Evolutionary conservation across 805 yeast species (phyloP).

Genomic region (Saccharomyces paradoxus): DNA sequence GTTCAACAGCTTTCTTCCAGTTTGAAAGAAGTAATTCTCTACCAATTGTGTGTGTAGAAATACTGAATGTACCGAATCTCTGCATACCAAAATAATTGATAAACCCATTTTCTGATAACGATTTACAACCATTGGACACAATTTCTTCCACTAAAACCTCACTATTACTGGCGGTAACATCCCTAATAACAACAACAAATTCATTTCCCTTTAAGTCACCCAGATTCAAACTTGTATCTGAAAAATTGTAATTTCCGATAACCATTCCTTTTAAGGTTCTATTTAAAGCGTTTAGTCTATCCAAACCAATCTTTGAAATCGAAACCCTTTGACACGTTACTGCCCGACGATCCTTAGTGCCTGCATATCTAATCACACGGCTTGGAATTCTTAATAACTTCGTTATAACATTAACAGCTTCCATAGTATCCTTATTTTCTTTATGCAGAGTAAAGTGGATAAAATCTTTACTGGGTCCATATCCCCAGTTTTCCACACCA

Average conservation of each 20-base stretch:
- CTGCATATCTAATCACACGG: conserved; percentile 70
- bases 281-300: conserved; percentile 69
- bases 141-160: conserved; percentile 35
- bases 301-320: conserved; percentile 59
- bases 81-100: conserved; percentile 98
- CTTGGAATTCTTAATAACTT: conserved; percentile 70
- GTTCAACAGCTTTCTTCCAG: conserved; percentile 73
- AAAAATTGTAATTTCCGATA: conserved; percentile 71
- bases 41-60: conserved; percentile 86
- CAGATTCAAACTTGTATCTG: conserved; percentile 50
- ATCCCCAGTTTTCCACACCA: conserved; percentile 57
- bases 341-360: conserved; percentile 95
- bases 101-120: conserved; percentile 64
- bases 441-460: conserved; percentile 78
- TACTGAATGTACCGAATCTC: conserved; percentile 90
- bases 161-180: conserved; percentile 40
- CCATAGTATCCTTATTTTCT: conserved; percentile 97
- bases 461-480: conserved; percentile 63
- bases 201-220: conserved; percentile 90
- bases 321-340: conserved; percentile 83
- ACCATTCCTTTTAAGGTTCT: conserved; percentile 66
- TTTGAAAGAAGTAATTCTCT: conserved; percentile 57
- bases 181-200: conserved; percentile 76
- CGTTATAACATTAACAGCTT: conserved; percentile 68
- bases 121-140: conserved; percentile 45